These are phyloP conservation scores for Trichoderma parareesei DNA, from an alignment of 495 filamentous ascomycete genomes.

Conservation along the genomic window DNA sequence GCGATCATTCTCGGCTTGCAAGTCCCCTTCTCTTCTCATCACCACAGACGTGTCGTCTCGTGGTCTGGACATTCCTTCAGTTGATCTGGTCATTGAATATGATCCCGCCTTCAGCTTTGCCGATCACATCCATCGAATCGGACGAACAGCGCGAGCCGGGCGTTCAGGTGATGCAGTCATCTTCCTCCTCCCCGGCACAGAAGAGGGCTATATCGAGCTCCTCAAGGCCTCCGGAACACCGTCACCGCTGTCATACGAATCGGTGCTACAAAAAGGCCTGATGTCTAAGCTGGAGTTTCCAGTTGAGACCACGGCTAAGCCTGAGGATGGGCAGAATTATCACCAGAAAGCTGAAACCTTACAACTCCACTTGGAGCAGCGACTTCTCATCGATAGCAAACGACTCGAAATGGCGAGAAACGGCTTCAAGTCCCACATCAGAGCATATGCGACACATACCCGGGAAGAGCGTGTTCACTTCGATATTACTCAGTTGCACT, in stretches of 20 bases:
- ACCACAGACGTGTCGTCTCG: conserved; percentile 94
- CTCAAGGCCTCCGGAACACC: conserved; percentile 42
- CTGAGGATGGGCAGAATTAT: conserved; percentile 28
- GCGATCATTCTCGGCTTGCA: conserved; percentile 58
- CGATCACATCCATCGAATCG: conserved; percentile 90
- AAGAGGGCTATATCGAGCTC: conserved; percentile 80
- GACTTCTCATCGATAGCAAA: conserved; percentile 31
- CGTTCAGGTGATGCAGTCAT: conserved; percentile 78
- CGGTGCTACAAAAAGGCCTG: conserved; percentile 49
- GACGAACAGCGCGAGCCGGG: conserved; percentile 88
- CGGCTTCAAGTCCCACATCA: conserved; percentile 83
- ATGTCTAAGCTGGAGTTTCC: conserved; percentile 33
- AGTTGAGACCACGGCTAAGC: conserved; percentile 19
- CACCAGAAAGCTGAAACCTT: conserved; percentile 37
- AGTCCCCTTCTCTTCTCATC: conserved; percentile 67
- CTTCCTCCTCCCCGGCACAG: conserved; percentile 81
- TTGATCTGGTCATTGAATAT: conserved; percentile 90
- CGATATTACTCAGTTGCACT: conserved; percentile 78
- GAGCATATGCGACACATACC: conserved; percentile 92
- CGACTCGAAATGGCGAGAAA: conserved; percentile 63
- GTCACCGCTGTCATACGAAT: conserved; percentile 34
- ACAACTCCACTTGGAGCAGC: conserved; percentile 43
- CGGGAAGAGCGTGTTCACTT: conserved; percentile 74
- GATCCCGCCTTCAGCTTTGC: conserved; percentile 85
- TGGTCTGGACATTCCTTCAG: conserved; percentile 86